These are phyloP conservation scores for Ziziphus jujuba DNA, from an alignment of 306 rosid genomes.

Conservation along the genomic window DNA sequence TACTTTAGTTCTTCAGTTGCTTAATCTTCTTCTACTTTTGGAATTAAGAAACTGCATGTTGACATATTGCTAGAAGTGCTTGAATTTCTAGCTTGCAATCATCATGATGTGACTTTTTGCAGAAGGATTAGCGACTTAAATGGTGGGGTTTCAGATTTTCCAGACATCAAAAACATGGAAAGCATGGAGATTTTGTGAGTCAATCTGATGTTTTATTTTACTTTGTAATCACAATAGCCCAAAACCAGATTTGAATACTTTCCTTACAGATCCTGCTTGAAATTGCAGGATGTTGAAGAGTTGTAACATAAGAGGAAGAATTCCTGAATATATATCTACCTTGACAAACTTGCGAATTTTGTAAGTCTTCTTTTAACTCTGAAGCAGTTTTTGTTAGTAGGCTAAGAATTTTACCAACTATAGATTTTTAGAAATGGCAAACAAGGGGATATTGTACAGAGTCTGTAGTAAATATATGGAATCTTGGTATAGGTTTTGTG, in stretches of 20 bases:
- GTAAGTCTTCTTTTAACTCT: constrained; percentile 5
- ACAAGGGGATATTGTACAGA: background rate
- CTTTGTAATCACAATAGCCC: background rate
- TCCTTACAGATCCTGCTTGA: constrained; percentile 10
- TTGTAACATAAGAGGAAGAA: constrained; percentile 25
- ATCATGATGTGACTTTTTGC: constrained; percentile 13
- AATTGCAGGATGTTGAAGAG: constrained; percentile 33
- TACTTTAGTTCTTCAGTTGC: background rate
- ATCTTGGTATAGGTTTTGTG: background rate
- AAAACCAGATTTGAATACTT: background rate
- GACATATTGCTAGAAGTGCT: background rate
- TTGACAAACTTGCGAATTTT: background rate
- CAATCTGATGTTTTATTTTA: background rate
- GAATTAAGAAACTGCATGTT: background rate
- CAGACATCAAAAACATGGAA: constrained; percentile 18
- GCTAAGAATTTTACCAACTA: background rate
- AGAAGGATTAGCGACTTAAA: constrained; percentile 32
- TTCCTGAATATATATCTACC: constrained; percentile 20
- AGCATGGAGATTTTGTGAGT: constrained; percentile 22
- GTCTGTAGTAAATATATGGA: background rate
- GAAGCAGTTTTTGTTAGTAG: background rate
- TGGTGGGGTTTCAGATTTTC: constrained; percentile 24
- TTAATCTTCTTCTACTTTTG: background rate
- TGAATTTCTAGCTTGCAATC: background rate
- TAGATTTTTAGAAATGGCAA: background rate